Evolutionary conservation across 208 protist genomes (phyloP), one percentile per base, ranked within the genome.

Genomic region (Tritrichomonas foetus): DNA sequence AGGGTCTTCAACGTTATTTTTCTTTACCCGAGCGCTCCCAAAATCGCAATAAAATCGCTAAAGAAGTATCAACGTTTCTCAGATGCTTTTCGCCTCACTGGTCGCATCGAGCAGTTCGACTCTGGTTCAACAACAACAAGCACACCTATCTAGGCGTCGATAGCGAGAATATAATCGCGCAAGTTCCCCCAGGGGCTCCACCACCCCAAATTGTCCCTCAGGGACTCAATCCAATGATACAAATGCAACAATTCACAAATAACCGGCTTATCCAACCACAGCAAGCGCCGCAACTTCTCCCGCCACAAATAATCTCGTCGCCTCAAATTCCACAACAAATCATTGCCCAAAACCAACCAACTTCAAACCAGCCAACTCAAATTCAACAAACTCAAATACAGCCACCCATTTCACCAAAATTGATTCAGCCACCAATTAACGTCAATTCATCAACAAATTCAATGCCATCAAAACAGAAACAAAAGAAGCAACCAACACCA

Each of bases 91-190:
- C 74, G 1, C 14, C n/a, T 0, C 74, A 84, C 44, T 84, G 74
- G 74, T 39, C 74, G 33, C 27, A 84, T 33, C 3, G 74, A n/a
- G 44, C 74, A 33, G 74, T 84, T 84, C 49, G 74, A n/a, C 44
- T 84, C 11, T 84, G 74, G 74, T 84, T 84, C 25, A 84, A 49
- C 33, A 84, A 84, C n/a, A 84, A 84, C 20, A 84, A 84, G 25
- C 14, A 89, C 3, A 89, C 41, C 33, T 89, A 57, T 89, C 57
- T 89, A 8, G 53, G 53, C 5, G 16, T 22, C 16, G 5, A 5
- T 61, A 61, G 16, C 16, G 53, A 61, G n/a, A n/a, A n/a, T n/a
- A n/a, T n/a, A n/a, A n/a, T n/a, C n/a, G n/a, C n/a, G n/a, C n/a
- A n/a, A n/a, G n/a, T n/a, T n/a, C n/a, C n/a, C n/a, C n/a, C n/a